These are phyloP conservation scores for Phyllosticta ampelicida DNA, from an alignment of 2,329 filamentous ascomycete species.

Conservation along the genomic window DNA sequence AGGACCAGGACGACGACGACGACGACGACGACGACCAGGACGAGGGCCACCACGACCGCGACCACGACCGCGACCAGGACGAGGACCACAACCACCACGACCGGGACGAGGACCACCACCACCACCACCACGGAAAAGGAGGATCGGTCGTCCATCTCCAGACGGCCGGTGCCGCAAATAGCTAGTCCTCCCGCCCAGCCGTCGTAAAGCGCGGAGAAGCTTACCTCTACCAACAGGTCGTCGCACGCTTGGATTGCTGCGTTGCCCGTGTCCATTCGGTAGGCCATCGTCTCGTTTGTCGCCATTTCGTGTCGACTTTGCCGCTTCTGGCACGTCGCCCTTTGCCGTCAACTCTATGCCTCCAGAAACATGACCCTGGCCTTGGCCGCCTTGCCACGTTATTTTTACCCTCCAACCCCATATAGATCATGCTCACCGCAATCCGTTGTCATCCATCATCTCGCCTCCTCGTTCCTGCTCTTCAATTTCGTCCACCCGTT, in stretches of 20 bases:
- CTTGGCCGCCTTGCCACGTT: not conserved
- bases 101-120: no score
- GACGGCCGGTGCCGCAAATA: not conserved
- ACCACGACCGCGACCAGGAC: no score
- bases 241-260: not conserved
- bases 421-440: not conserved
- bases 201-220: not conserved
- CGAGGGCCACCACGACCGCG: no score
- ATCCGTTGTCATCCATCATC: not conserved
- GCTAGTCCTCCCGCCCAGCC: not conserved
- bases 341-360: not conserved
- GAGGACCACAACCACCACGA: no score
- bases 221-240: no score
- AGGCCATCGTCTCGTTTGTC: not conserved
- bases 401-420: not conserved
- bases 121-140: no score
- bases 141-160: not conserved
- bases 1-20: no score
- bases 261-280: not conserved
- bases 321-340: not conserved
- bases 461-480: conserved; percentile 17
- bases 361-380: not conserved
- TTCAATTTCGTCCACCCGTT: conserved; percentile 39
- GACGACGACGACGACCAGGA: no score
- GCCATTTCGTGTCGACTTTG: not conserved